phyloP scores from a whole-genome alignment of 1,284 basidiomycete species.

The Ustilago vetiveriae region DNA sequence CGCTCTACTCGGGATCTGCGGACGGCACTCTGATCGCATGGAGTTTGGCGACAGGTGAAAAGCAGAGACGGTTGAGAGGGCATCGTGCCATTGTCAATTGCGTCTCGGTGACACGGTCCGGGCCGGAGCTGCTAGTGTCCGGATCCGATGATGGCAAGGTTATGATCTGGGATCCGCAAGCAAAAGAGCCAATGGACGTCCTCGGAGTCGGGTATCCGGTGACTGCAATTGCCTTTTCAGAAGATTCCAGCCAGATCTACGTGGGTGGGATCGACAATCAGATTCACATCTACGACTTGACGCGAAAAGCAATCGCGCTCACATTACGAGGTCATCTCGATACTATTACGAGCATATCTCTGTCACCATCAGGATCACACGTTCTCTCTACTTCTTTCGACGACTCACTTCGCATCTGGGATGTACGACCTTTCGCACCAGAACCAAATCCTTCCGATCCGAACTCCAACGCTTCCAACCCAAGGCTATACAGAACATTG shows the following conservation, averaged over 20 bases:
- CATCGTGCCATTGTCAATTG: constrained; percentile 64
- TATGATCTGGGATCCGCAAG: constrained; percentile 62
- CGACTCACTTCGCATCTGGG: constrained; percentile 65
- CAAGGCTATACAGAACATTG: constrained; percentile 60
- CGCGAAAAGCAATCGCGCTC: constrained; percentile 51
- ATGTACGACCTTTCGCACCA: constrained; percentile 66
- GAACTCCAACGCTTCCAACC: constrained; percentile 21
- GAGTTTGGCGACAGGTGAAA: constrained; percentile 53
- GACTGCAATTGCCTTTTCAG: constrained; percentile 63
- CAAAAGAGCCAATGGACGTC: constrained; percentile 52
- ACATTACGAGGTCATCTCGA: constrained; percentile 58
- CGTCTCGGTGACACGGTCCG: constrained; percentile 53
- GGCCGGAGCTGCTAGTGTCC: constrained; percentile 51
- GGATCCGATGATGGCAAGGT: constrained; percentile 65
- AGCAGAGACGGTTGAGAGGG: constrained; percentile 58
- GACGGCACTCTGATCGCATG: constrained; percentile 64
- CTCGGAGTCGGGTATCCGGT: constrained; percentile 65
- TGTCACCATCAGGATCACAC: constrained; percentile 63
- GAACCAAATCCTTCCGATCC: constrained; percentile 49
- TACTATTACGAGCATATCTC: constrained; percentile 55
- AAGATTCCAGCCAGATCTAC: constrained; percentile 63
- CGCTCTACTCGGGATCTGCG: constrained; percentile 63
- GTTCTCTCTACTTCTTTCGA: constrained; percentile 61
- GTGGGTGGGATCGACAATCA: constrained; percentile 66
- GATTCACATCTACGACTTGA: constrained; percentile 63